These are phyloP conservation scores for Trametes elegans DNA, from an alignment of 768 basidiomycete species.

Conservation along the genomic window DNA sequence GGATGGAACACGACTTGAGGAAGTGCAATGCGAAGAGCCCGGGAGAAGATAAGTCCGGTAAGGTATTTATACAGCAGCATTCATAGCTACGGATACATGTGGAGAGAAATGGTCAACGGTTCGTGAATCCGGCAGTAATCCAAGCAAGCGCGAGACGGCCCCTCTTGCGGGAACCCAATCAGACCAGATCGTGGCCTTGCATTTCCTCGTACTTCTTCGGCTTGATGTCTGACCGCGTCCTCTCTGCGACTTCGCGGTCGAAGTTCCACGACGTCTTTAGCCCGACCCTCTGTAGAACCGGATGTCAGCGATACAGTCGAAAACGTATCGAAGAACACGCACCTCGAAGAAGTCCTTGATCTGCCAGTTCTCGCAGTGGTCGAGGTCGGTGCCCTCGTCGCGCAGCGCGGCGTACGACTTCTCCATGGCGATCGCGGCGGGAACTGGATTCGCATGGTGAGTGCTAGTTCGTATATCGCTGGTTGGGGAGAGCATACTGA, in stretches of 20 bases:
- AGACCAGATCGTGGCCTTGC: constrained; percentile 21
- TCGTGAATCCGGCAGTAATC: too few species aligned
- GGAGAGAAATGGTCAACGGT: too few species aligned
- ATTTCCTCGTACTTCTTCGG: constrained; percentile 27
- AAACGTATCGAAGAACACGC: neutral
- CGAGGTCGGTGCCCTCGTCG: constrained; percentile 25
- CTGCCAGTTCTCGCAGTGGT: constrained; percentile 24
- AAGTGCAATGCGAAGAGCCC: neutral
- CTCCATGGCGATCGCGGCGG: constrained; percentile 28
- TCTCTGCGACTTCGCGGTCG: constrained; percentile 21
- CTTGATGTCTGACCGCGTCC: constrained; percentile 18
- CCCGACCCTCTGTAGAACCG: constrained; percentile 21
- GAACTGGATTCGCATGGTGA: constrained; percentile 4
- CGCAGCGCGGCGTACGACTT: constrained; percentile 24
- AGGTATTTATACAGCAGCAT: too few species aligned
- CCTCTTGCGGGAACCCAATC: neutral
- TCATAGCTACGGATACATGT: too few species aligned
- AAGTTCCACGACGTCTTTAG: constrained; percentile 23
- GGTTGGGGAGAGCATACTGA: constrained; percentile 12
- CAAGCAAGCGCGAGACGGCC: neutral
- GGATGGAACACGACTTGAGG: neutral
- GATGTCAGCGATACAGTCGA: neutral
- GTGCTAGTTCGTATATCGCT: neutral
- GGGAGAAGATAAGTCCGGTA: neutral
- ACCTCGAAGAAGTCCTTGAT: constrained; percentile 32